Evolutionary conservation across 768 basidiomycete species (phyloP).

Genomic region (Gymnopilus junonius): DNA sequence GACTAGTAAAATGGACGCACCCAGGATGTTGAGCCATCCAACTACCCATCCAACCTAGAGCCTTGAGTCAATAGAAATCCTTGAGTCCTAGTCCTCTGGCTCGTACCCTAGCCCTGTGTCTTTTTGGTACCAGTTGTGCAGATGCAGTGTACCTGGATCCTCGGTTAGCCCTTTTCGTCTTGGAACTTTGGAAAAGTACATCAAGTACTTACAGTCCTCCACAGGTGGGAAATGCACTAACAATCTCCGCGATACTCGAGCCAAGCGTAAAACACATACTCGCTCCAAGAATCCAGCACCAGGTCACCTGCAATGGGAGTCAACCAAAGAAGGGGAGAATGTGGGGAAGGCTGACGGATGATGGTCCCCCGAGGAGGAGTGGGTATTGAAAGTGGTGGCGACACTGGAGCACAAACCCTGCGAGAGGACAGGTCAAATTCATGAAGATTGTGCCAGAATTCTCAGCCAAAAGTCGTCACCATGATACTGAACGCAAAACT

Average conservation of each 20-base stretch:
- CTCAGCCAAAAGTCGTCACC: conserved; percentile 36
- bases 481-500: conserved; percentile 83
- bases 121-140: conserved; percentile 69
- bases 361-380: conserved; percentile 67
- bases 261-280: conserved; percentile 78
- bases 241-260: conserved; percentile 75
- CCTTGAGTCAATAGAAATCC: background rate
- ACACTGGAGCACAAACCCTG: conserved; percentile 77
- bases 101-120: conserved; percentile 62
- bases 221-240: conserved; percentile 76
- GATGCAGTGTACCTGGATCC: conserved; percentile 75
- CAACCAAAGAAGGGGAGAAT: background rate
- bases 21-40: conserved; percentile 84
- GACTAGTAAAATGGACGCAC: conserved; percentile 32
- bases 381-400: conserved; percentile 83
- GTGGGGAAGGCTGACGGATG: conserved; percentile 49
- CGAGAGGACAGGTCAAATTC: background rate
- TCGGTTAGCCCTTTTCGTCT: background rate
- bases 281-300: conserved; percentile 80
- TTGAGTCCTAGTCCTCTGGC: no score
- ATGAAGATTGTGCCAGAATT: conserved; percentile 11
- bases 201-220: conserved; percentile 68
- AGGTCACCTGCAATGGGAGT: conserved; percentile 46
- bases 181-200: background rate
- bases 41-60: conserved; percentile 74